A percentile compares a stretch with the other conserved stretches of the same genome.
phyloP scores from a whole-genome alignment of 495 filamentous ascomycete genomes.

The Aspergillus homomorphus region DNA sequence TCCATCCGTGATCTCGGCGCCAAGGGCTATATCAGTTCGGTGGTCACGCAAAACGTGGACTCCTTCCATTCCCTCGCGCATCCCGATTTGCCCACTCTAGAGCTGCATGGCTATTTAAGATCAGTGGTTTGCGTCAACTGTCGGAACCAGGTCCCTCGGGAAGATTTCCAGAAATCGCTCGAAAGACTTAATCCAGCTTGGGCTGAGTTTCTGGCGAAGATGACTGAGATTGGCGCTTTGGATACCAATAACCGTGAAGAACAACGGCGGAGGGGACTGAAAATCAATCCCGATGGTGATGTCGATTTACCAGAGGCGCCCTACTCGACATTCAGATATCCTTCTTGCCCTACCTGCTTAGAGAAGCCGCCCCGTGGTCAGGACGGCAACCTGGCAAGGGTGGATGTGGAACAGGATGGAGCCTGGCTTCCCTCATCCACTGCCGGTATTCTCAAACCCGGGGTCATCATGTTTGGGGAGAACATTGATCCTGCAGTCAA shows the following conservation, averaged over 20 bases:
- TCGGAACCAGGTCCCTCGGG: constrained; percentile 61
- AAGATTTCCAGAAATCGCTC: constrained; percentile 72
- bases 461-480: constrained; percentile 95
- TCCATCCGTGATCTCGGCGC: constrained; percentile 68
- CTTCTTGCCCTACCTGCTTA: constrained; percentile 80
- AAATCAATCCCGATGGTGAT: constrained; percentile 91
- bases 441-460: constrained; percentile 83
- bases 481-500: constrained; percentile 68
- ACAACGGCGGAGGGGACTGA: constrained; percentile 63
- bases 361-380: constrained; percentile 55
- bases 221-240: constrained; percentile 68
- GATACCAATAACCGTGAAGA: constrained; percentile 73
- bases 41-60: constrained; percentile 96
- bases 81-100: constrained; percentile 69
- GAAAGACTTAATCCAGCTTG: constrained; percentile 80
- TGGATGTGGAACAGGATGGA: constrained; percentile 76
- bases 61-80: constrained; percentile 83
- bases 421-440: constrained; percentile 69
- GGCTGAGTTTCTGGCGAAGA: constrained; percentile 70
- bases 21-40: constrained; percentile 67
- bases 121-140: constrained; percentile 80
- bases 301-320: constrained; percentile 86
- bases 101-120: constrained; percentile 88
- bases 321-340: constrained; percentile 88
- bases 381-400: constrained; percentile 55